These are phyloP conservation scores for Citrus trifoliata DNA, from an alignment of 345 rosid genomes.

Conservation along the genomic window DNA sequence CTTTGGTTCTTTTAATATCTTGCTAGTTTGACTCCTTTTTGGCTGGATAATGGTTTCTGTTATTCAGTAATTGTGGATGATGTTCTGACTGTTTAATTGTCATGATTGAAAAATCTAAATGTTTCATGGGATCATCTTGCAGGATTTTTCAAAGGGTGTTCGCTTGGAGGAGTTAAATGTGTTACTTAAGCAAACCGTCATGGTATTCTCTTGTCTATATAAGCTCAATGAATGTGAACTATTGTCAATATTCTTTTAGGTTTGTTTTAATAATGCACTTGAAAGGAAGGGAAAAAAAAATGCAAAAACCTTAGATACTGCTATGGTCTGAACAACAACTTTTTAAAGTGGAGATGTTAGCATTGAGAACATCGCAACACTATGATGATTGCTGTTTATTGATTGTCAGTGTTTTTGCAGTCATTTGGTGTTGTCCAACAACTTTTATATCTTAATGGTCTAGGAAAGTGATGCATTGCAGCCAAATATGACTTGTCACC, in stretches of 20 bases:
- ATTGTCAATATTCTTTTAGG: background rate
- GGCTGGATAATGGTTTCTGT: constrained; percentile 6
- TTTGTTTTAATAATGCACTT: constrained; percentile 7
- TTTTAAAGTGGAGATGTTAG: background rate
- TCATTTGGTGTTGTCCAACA: background rate
- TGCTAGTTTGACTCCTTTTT: constrained; percentile 13
- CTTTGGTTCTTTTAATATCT: background rate
- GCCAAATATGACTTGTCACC: background rate
- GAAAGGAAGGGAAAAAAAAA: background rate
- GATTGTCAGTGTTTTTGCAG: background rate
- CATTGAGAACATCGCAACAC: background rate
- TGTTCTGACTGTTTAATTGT: constrained; percentile 1
- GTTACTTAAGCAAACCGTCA: constrained; percentile 80
- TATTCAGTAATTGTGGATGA: background rate
- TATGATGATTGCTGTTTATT: background rate
- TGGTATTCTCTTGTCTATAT: constrained; percentile 52
- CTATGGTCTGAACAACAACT: background rate
- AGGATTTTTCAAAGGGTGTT: constrained; percentile 89
- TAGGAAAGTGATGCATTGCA: background rate
- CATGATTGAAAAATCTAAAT: constrained; percentile 11
- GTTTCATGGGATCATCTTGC: constrained; percentile 22
- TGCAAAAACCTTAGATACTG: background rate
- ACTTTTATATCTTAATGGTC: background rate
- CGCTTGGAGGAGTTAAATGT: constrained; percentile 92
- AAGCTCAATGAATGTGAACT: background rate